Conservation (phyloP, 345 rosid species). For the Dipteronia dyeriana region DNA sequence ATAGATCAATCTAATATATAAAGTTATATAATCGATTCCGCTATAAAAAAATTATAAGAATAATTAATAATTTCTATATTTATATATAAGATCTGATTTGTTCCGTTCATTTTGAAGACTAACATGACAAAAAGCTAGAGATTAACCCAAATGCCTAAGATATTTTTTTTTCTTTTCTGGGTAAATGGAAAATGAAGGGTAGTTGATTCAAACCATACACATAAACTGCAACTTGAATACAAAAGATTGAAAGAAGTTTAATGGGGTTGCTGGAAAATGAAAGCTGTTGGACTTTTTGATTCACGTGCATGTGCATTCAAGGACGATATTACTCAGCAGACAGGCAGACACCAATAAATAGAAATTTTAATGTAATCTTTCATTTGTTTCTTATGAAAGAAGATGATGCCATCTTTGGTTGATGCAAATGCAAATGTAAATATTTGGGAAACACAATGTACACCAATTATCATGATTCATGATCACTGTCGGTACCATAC, state of each 20-base stretch:
- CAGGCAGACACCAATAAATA: not conserved
- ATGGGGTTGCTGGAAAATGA: conserved; percentile 1
- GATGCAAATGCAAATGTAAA: not conserved
- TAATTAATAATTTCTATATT: too few species aligned
- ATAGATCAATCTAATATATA: too few species aligned
- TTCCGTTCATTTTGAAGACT: too few species aligned
- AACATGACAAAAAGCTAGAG: too few species aligned
- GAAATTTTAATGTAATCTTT: not conserved
- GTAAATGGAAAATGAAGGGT: too few species aligned
- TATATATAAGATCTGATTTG: too few species aligned
- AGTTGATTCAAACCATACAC: too few species aligned
- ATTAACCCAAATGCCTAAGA: too few species aligned
- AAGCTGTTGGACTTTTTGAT: not conserved
- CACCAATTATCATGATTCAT: not conserved
- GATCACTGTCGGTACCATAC: not conserved
- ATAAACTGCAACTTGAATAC: too few species aligned
- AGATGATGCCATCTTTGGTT: not conserved
- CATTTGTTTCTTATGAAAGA: not conserved
- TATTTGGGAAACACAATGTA: not conserved
- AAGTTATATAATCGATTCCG: too few species aligned
- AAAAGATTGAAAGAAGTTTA: not conserved
- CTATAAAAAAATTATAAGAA: too few species aligned
- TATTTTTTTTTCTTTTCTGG: too few species aligned
- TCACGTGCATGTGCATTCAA: not conserved
- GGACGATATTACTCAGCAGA: not conserved